A percentile compares a stretch with the other conserved stretches of the same genome.
These are phyloP conservation scores for Ogataea paradorogensis DNA, from an alignment of 805 yeast species.

Conservation along the genomic window DNA sequence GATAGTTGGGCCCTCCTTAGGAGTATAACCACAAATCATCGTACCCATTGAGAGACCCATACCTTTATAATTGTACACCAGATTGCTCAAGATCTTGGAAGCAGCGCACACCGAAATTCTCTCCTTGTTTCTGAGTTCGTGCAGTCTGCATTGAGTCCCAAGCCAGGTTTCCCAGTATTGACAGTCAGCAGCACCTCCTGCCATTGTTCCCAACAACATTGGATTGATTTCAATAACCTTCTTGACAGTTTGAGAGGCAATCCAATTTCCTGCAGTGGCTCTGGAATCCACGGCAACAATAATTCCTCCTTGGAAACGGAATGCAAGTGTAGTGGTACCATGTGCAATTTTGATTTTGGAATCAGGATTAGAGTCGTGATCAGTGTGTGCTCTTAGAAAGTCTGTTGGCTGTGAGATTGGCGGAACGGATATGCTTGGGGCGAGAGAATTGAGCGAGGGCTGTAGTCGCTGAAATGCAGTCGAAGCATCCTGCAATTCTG, in stretches of 20 bases:
- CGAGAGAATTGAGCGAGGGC: conserved; percentile 30
- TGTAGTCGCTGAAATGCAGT: conserved; percentile 15
- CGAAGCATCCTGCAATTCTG: conserved; percentile 25
- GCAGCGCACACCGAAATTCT: conserved; percentile 97
- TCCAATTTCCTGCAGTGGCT: conserved; percentile 97
- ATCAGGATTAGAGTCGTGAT: conserved; percentile 88
- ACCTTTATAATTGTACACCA: conserved; percentile 92
- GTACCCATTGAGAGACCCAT: conserved; percentile 99
- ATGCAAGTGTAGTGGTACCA: conserved; percentile 98
- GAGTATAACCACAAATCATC: conserved; percentile 96
- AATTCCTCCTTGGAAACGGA: conserved; percentile 93
- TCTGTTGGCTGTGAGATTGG: conserved; percentile 88
- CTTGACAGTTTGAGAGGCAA: conserved; percentile 96
- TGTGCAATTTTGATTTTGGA: conserved; percentile 96
- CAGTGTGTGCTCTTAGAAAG: conserved; percentile 96
- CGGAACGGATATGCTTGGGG: conserved; percentile 70
- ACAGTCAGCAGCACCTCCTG: conserved; percentile 99
- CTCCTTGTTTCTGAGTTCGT: conserved; percentile 91
- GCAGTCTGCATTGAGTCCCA: conserved; percentile 93
- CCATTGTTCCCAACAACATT: conserved; percentile 93
- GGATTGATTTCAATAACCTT: conserved; percentile 97
- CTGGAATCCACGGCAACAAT: conserved; percentile 96
- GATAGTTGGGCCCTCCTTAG: conserved; percentile 92
- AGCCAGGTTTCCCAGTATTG: conserved; percentile 99
- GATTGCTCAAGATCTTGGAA: conserved; percentile 84